A percentile compares a stretch with the other conserved stretches of the same genome.
These are phyloP conservation scores for Trametes polyzona DNA, from an alignment of 1,284 basidiomycete genomes.

Conservation along the genomic window DNA sequence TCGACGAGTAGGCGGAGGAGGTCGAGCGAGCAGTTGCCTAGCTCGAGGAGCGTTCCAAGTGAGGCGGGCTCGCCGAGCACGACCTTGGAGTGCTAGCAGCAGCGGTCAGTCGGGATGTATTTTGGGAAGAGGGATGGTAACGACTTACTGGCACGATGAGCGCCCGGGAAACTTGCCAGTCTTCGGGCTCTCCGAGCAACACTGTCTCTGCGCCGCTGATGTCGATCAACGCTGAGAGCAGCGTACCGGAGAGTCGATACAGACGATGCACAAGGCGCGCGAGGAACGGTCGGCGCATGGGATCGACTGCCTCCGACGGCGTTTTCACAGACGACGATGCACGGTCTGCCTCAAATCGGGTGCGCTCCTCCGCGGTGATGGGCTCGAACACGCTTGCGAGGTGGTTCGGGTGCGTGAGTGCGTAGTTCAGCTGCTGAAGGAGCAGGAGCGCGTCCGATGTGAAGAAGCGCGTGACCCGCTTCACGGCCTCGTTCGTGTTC, in stretches of 20 bases:
- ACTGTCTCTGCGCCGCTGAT: conserved; percentile 74
- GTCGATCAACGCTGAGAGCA: conserved; percentile 71
- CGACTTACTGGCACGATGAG: conserved; percentile 74
- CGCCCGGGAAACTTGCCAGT: conserved; percentile 71
- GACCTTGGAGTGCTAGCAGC: conserved; percentile 76
- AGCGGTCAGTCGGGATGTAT: conserved; percentile 18
- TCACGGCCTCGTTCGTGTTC: conserved; percentile 49
- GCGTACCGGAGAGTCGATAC: conserved; percentile 68
- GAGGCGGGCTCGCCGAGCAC: conserved; percentile 79
- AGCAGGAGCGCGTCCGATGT: conserved; percentile 68
- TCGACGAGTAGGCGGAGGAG: conserved; percentile 64
- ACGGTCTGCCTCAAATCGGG: conserved; percentile 63
- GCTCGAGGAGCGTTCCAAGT: conserved; percentile 77
- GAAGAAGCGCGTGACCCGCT: conserved; percentile 70
- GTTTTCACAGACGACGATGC: conserved; percentile 34
- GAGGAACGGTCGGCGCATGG: conserved; percentile 69
- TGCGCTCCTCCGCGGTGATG: conserved; percentile 75
- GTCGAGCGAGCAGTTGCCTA: conserved; percentile 74
- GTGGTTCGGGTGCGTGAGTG: conserved; percentile 89
- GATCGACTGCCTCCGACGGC: conserved; percentile 56
- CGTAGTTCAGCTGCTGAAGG: conserved; percentile 89
- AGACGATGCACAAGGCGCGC: conserved; percentile 71
- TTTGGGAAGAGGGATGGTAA: conserved; percentile 1
- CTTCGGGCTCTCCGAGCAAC: conserved; percentile 66
- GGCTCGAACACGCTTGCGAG: conserved; percentile 82